phyloP scores from a whole-genome alignment of 2,329 filamentous ascomycete species.

The Fusarium sp. region DNA sequence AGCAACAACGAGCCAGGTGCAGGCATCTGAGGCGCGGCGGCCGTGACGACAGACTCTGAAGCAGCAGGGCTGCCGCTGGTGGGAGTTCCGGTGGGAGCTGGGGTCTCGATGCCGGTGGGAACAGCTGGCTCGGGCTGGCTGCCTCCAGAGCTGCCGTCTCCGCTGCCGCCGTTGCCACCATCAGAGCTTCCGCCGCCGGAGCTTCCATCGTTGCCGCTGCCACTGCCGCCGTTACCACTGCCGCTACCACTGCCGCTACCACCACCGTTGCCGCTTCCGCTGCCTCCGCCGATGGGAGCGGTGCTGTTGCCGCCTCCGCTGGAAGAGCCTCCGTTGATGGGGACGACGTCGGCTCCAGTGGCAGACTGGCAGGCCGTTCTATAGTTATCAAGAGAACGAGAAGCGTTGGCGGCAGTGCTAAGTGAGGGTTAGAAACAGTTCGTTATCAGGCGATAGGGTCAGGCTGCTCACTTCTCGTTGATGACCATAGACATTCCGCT shows the following conservation, averaged over 20 bases:
- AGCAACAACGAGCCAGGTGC: constrained; percentile 62
- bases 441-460: not conserved
- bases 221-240: constrained; percentile 20
- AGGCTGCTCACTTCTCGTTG: constrained; percentile 75
- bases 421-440: constrained; percentile 12
- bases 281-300: constrained; percentile 1
- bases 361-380: constrained; percentile 55
- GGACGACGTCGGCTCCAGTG: constrained; percentile 50
- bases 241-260: constrained; percentile 35
- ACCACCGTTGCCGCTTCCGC: constrained; percentile 32
- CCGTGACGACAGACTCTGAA: constrained; percentile 34
- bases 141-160: constrained; percentile 20
- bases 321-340: constrained; percentile 41
- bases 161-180: constrained; percentile 19
- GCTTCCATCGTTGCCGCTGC: constrained; percentile 6
- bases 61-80: constrained; percentile 40
- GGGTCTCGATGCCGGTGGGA: constrained; percentile 33
- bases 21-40: constrained; percentile 52
- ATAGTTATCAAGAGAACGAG: constrained; percentile 68
- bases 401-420: constrained; percentile 66
- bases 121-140: not conserved
- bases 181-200: not conserved
- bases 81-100: constrained; percentile 40
- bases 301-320: constrained; percentile 40
- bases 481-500: constrained; percentile 83